Evolutionary conservation across 1,284 basidiomycete genomes (phyloP).

Genomic region (Testicularia cyperi): DNA sequence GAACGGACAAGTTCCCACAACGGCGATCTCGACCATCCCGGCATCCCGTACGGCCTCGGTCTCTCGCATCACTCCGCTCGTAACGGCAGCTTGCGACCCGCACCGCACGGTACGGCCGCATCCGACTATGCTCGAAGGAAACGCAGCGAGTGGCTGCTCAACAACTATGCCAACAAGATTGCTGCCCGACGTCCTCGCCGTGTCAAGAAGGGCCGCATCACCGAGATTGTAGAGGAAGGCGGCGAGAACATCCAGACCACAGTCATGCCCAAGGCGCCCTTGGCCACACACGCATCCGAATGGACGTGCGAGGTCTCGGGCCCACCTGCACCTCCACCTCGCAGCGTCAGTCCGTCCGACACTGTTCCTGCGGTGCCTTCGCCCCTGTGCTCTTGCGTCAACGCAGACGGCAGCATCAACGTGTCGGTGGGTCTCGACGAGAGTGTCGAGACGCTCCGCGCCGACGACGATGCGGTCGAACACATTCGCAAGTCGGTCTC

Average conservation of each 20-base stretch:
- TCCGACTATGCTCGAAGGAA: slow-evolving; percentile 40
- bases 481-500: too few relatives aligned
- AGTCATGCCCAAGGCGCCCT: slow-evolving; percentile 31
- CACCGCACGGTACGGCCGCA: slow-evolving; percentile 20
- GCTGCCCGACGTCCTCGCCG: slow-evolving; percentile 32
- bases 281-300: slow-evolving; percentile 13
- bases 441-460: slow-evolving; percentile 39
- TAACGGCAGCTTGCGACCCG: slow-evolving; percentile 7
- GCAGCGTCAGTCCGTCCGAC: slow-evolving; percentile 44
- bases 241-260: slow-evolving; percentile 39
- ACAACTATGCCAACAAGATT: slow-evolving; percentile 42
- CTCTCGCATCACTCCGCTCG: slow-evolving; percentile 9
- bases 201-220: slow-evolving; percentile 48
- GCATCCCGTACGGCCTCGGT: slow-evolving; percentile 7
- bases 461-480: slow-evolving; percentile 1
- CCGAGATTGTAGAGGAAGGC: slow-evolving; percentile 51
- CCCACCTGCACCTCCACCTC: slow-evolving; percentile 38
- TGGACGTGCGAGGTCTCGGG: slow-evolving; percentile 43
- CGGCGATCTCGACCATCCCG: slow-evolving; percentile 18
- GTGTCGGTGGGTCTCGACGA: slow-evolving; percentile 16
- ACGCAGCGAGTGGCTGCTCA: slow-evolving; percentile 40
- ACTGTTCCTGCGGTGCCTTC: slow-evolving; percentile 51
- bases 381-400: slow-evolving; percentile 47
- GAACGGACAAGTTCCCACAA: slow-evolving; percentile 32
- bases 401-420: slow-evolving; percentile 9